phyloP scores from a whole-genome alignment of 768 basidiomycete species.

The Holtermanniella nyarrowii region DNA sequence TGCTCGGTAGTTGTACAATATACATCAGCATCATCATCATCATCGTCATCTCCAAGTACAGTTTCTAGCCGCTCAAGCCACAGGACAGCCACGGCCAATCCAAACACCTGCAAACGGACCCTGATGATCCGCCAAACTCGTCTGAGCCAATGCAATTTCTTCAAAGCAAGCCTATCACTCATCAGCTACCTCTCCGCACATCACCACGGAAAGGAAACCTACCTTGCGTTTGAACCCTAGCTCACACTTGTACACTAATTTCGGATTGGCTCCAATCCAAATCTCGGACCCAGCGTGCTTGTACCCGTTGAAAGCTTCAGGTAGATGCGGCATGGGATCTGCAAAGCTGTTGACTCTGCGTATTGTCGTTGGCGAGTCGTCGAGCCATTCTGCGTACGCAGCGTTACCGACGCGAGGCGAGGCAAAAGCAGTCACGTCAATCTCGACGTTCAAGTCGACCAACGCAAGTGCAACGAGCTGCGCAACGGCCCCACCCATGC shows the following conservation, averaged over 20 bases:
- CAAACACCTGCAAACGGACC: slow-evolving; percentile 33
- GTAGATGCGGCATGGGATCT: slow-evolving; percentile 31
- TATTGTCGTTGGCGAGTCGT: slow-evolving; percentile 10
- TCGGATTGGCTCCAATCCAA: slow-evolving; percentile 30
- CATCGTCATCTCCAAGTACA: too few species aligned
- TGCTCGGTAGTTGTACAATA: too few species aligned
- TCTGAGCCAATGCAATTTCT: slow-evolving; percentile 14
- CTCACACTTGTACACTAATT: slow-evolving; percentile 19
- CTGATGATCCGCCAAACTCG: slow-evolving; percentile 23
- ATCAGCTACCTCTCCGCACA: not conserved
- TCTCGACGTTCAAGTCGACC: slow-evolving; percentile 7
- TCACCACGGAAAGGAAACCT: not conserved
- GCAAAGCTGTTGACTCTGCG: slow-evolving; percentile 26
- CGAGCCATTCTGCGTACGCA: slow-evolving; percentile 21
- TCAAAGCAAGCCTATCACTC: slow-evolving; percentile 7
- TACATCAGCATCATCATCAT: too few species aligned
- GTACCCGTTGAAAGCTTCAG: slow-evolving; percentile 5
- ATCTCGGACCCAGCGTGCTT: slow-evolving; percentile 11
- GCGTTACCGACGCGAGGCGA: slow-evolving; percentile 27
- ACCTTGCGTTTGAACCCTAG: slow-evolving; percentile 6
- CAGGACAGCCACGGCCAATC: too few species aligned
- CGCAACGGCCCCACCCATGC: slow-evolving; percentile 24
- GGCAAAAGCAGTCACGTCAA: slow-evolving; percentile 21
- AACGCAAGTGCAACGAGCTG: slow-evolving; percentile 23
- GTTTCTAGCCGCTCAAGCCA: too few species aligned